These are phyloP conservation scores for Rosa lucieae DNA, from an alignment of 306 rosid species.

Conservation along the genomic window DNA sequence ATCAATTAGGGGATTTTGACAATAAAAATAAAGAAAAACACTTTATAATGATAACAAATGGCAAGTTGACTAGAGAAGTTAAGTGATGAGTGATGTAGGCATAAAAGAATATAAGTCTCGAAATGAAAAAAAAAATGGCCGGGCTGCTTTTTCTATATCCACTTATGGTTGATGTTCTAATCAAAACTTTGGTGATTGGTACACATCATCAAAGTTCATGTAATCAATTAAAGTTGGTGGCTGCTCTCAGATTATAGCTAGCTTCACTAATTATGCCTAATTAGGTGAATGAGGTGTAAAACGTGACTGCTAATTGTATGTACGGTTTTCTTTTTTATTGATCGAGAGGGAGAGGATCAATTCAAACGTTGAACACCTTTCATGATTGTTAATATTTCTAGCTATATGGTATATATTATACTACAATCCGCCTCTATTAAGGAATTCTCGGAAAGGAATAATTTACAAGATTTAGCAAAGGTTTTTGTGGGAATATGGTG, in stretches of 20 bases:
- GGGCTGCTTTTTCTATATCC: background rate
- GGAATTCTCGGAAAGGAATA: background rate
- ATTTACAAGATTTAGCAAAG: background rate
- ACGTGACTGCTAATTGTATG: background rate
- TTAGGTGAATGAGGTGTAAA: background rate
- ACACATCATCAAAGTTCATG: background rate
- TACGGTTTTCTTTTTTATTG: background rate
- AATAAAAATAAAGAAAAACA: background rate
- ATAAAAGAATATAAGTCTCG: background rate
- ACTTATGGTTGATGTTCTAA: constrained; percentile 1
- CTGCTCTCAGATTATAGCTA: background rate
- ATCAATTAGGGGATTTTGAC: background rate
- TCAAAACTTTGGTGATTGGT: constrained; percentile 6
- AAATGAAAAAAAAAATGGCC: background rate
- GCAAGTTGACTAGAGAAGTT: constrained; percentile 9
- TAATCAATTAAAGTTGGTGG: background rate
- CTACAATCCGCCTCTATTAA: background rate
- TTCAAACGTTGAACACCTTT: background rate
- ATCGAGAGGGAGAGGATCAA: background rate
- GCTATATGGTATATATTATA: too few relatives aligned
- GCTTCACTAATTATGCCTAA: background rate
- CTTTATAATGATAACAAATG: background rate
- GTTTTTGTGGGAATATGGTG: background rate
- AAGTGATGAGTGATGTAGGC: background rate
- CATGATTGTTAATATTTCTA: background rate